Conservation (phyloP, 2,329 filamentous ascomycete species). For the Balansia obtecta region DNA sequence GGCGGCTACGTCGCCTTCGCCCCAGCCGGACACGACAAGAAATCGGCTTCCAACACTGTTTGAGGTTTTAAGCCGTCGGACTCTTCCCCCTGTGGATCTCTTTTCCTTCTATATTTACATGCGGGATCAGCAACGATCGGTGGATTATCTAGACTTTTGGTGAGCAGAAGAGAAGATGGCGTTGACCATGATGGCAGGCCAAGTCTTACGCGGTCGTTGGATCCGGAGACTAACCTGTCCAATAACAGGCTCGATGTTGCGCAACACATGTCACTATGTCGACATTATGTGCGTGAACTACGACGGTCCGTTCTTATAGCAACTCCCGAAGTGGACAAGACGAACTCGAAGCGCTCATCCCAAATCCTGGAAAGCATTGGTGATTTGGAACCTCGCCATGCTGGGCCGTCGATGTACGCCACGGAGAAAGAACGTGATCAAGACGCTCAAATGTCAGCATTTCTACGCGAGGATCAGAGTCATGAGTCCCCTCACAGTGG, state of each 20-base stretch:
- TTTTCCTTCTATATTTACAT: conserved; percentile 99
- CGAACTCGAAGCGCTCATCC: conserved; percentile 73
- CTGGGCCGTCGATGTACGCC: conserved; percentile 48
- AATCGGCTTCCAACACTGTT: conserved; percentile 89
- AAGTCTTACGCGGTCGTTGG: neutral
- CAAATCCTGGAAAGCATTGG: conserved; percentile 61
- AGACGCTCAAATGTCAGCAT: conserved; percentile 85
- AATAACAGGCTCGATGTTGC: conserved; percentile 87
- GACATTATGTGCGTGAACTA: conserved; percentile 92
- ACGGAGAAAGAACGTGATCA: conserved; percentile 64
- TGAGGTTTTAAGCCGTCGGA: conserved; percentile 87
- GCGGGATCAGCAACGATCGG: conserved; percentile 94
- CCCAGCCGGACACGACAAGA: conserved; percentile 48
- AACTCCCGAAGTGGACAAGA: conserved; percentile 79
- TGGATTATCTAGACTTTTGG: conserved; percentile 98
- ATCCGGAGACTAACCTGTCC: neutral
- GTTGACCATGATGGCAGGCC: neutral
- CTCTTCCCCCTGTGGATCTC: conserved; percentile 88
- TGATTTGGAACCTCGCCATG: conserved; percentile 49
- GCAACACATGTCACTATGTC: conserved; percentile 94
- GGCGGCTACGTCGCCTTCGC: conserved; percentile 34
- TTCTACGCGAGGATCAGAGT: conserved; percentile 56
- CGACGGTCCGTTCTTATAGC: conserved; percentile 85
- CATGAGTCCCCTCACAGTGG: conserved; percentile 45
- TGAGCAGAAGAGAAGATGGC: conserved; percentile 30